These are phyloP conservation scores for Xylariaceae sp. DNA, from an alignment of 2,329 filamentous ascomycete species.

Conservation along the genomic window DNA sequence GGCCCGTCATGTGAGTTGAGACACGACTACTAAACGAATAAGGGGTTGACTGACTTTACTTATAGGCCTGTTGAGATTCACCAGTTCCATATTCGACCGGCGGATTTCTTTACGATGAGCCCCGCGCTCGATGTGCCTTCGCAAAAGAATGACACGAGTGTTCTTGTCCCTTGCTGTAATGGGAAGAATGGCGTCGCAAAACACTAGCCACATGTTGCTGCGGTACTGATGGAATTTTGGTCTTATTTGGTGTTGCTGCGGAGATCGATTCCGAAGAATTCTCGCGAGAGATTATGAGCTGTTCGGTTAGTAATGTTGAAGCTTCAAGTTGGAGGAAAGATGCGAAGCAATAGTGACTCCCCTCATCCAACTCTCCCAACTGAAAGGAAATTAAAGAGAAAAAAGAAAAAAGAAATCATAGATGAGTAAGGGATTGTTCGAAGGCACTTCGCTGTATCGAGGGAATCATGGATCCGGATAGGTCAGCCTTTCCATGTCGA, in stretches of 20 bases:
- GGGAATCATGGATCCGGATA: too few species aligned
- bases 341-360: neutral
- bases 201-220: conserved; percentile 21
- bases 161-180: conserved; percentile 34
- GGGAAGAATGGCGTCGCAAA: conserved; percentile 2
- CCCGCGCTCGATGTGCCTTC: conserved; percentile 43
- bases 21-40: too few species aligned
- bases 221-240: conserved; percentile 11
- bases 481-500: too few species aligned
- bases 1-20: conserved; percentile 45
- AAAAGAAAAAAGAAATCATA: too few species aligned
- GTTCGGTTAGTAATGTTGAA: conserved; percentile 20
- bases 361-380: neutral
- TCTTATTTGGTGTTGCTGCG: conserved; percentile 29
- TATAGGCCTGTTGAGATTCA: conserved; percentile 45
- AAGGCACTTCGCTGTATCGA: too few species aligned
- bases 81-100: conserved; percentile 41
- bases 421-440: too few species aligned
- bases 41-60: neutral
- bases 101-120: conserved; percentile 44
- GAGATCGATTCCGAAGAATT: conserved; percentile 6
- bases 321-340: conserved; percentile 28
- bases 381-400: too few species aligned
- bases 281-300: conserved; percentile 7
- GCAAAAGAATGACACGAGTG: conserved; percentile 37